A percentile compares a stretch with the other conserved stretches of the same genome.
These are phyloP conservation scores for Lepraria neglecta DNA, from an alignment of 495 filamentous ascomycete genomes.

Conservation along the genomic window DNA sequence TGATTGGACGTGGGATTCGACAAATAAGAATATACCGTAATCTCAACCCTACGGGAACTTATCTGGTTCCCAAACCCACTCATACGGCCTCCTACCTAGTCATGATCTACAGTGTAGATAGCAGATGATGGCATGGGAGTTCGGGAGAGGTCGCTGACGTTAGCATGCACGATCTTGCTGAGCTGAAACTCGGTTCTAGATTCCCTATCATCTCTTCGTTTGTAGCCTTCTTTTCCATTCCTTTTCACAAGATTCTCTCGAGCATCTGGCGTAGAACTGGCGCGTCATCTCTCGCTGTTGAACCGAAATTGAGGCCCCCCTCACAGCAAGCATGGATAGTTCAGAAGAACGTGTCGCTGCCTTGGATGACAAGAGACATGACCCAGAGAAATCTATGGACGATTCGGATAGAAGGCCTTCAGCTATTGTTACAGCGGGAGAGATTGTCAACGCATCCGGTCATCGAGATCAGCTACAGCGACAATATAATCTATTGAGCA, in stretches of 20 bases:
- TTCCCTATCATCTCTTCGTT: not conserved
- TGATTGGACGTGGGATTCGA: not conserved
- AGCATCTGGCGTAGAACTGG: not conserved
- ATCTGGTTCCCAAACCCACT: not conserved
- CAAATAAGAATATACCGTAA: constrained; percentile 5
- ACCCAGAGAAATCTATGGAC: constrained; percentile 9
- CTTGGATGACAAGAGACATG: not conserved
- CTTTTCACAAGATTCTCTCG: not conserved
- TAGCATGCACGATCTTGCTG: not conserved
- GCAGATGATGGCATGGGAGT: not conserved
- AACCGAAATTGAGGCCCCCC: no score
- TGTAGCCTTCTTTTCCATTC: not conserved
- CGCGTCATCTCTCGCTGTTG: no score
- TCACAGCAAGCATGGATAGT: no score
- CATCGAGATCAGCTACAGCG: constrained; percentile 56
- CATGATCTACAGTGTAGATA: not conserved
- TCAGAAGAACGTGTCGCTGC: no score
- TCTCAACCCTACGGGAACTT: constrained; percentile 4
- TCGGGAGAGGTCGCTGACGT: constrained; percentile 1
- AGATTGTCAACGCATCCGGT: constrained; percentile 48
- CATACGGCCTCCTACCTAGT: not conserved
- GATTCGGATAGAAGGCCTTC: constrained; percentile 9
- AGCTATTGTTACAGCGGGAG: not conserved
- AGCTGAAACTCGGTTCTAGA: not conserved
- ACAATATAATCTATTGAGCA: constrained; percentile 52